A percentile compares a stretch with the other conserved stretches of the same genome.
phyloP scores from a whole-genome alignment of 2,329 filamentous ascomycete species.

The Trichoderma sp. region DNA sequence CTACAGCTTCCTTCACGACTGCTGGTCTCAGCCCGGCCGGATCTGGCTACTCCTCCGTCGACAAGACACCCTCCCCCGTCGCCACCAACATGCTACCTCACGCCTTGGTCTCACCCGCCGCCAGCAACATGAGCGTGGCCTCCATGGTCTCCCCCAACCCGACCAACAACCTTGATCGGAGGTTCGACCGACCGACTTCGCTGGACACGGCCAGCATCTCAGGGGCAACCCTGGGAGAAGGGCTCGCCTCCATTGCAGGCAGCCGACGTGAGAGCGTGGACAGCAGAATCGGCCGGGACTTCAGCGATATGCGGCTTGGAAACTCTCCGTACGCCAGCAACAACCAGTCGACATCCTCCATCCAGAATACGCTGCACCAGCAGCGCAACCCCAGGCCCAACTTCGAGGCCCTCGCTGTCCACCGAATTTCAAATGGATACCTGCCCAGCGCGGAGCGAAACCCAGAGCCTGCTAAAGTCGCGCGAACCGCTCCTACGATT shows the following conservation, averaged over 20 bases:
- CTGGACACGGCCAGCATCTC: conserved; percentile 40
- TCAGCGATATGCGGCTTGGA: conserved; percentile 69
- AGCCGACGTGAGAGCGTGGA: conserved; percentile 77
- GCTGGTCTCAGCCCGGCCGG: conserved; percentile 47
- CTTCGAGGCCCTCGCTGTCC: conserved; percentile 55
- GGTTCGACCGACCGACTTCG: conserved; percentile 48
- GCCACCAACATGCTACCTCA: conserved; percentile 54
- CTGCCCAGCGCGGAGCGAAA: conserved; percentile 62
- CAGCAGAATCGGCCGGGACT: conserved; percentile 72
- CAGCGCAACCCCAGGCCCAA: conserved; percentile 62
- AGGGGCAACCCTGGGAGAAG: conserved; percentile 40
- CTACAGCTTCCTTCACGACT: conserved; percentile 44
- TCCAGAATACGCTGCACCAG: conserved; percentile 70
- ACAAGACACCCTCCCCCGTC: conserved; percentile 66
- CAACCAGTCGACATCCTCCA: conserved; percentile 74
- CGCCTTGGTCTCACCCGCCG: conserved; percentile 57
- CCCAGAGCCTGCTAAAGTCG: conserved; percentile 55
- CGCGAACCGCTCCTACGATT: conserved; percentile 73
- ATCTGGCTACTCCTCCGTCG: conserved; percentile 53
- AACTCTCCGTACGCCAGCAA: conserved; percentile 72
- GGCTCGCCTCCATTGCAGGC: conserved; percentile 46
- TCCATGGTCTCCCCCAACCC: conserved; percentile 66
- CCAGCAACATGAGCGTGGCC: conserved; percentile 66
- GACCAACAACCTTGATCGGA: conserved; percentile 48
- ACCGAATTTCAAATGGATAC: conserved; percentile 67